Evolutionary conservation across 345 rosid genomes (phyloP).

Genomic region (Isatis tinctoria): DNA sequence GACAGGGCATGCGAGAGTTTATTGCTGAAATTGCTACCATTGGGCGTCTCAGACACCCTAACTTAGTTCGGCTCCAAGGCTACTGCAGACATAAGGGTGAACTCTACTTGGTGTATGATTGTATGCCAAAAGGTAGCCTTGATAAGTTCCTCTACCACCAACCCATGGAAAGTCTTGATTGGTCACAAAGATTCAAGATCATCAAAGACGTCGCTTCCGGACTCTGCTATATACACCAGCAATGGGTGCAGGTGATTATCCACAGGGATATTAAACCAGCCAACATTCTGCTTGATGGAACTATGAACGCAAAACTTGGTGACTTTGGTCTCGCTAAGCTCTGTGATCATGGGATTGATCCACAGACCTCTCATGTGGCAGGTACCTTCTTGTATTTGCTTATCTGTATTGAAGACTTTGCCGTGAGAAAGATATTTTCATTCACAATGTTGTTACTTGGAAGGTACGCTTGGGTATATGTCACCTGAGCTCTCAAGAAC

Average conservation of each 20-base stretch:
- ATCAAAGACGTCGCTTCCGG: slow-evolving; percentile 50
- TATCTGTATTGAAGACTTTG: neutral
- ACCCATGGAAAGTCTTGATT: slow-evolving; percentile 26
- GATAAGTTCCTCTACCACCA: slow-evolving; percentile 34
- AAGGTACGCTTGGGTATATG: slow-evolving; percentile 69
- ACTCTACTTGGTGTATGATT: slow-evolving; percentile 52
- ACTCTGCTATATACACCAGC: slow-evolving; percentile 19
- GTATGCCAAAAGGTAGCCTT: slow-evolving; percentile 64
- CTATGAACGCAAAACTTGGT: slow-evolving; percentile 54
- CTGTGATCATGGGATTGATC: slow-evolving; percentile 46
- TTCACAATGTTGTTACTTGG: neutral
- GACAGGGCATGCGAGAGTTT: neutral
- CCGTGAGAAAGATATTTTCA: neutral
- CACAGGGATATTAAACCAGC: slow-evolving; percentile 71
- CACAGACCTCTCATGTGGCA: slow-evolving; percentile 48
- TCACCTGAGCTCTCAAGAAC: slow-evolving; percentile 67
- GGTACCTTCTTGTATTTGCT: neutral
- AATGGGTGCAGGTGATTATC: slow-evolving; percentile 62
- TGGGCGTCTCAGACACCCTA: neutral
- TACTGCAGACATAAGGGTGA: neutral
- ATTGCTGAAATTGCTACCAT: slow-evolving; percentile 13
- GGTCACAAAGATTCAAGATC: slow-evolving; percentile 50
- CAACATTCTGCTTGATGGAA: slow-evolving; percentile 55
- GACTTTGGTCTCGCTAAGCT: slow-evolving; percentile 79
- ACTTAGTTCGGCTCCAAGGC: neutral